phyloP scores from a whole-genome alignment of 2,329 filamentous ascomycete genomes.

The Pestalotiopsis sp. region DNA sequence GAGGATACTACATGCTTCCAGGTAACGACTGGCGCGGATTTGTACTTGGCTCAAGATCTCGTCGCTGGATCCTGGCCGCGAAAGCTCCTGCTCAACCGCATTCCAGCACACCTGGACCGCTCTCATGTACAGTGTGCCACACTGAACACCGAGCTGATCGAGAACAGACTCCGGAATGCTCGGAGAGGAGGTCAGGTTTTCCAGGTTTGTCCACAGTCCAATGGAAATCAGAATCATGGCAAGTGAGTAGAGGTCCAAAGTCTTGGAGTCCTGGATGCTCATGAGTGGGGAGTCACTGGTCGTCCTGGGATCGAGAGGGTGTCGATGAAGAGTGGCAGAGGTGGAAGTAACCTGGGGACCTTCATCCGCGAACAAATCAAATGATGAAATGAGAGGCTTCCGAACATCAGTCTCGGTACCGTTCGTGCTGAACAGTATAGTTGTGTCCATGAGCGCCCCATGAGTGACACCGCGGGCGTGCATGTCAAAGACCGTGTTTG shows the following conservation, averaged over 20 bases:
- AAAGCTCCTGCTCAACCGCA: conserved; percentile 66
- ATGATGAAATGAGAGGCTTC: conserved; percentile 71
- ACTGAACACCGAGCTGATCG: conserved; percentile 66
- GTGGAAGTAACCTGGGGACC: conserved; percentile 33
- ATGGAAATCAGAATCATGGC: conserved; percentile 75
- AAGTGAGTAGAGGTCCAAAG: conserved; percentile 72
- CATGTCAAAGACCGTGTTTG: conserved; percentile 73
- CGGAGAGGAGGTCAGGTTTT: conserved; percentile 50
- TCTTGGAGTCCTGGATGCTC: conserved; percentile 56
- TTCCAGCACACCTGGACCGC: conserved; percentile 73
- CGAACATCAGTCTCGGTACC: conserved; percentile 62
- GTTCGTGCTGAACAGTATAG: conserved; percentile 66
- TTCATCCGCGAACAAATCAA: conserved; percentile 69
- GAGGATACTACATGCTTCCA: conserved; percentile 64
- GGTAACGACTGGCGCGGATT: conserved; percentile 56
- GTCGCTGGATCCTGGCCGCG: conserved; percentile 48
- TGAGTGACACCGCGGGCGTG: conserved; percentile 71
- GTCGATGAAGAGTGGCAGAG: conserved; percentile 57
- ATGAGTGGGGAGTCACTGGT: conserved; percentile 50
- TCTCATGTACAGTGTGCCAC: conserved; percentile 75
- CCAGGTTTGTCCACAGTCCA: conserved; percentile 73
- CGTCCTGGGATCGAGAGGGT: conserved; percentile 63
- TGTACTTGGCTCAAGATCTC: conserved; percentile 57
- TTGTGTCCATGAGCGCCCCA: conserved; percentile 68
- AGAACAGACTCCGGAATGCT: conserved; percentile 64